These are phyloP conservation scores for Cylindrodendrum hubeiense DNA, from an alignment of 2,329 filamentous ascomycete species.

Conservation along the genomic window DNA sequence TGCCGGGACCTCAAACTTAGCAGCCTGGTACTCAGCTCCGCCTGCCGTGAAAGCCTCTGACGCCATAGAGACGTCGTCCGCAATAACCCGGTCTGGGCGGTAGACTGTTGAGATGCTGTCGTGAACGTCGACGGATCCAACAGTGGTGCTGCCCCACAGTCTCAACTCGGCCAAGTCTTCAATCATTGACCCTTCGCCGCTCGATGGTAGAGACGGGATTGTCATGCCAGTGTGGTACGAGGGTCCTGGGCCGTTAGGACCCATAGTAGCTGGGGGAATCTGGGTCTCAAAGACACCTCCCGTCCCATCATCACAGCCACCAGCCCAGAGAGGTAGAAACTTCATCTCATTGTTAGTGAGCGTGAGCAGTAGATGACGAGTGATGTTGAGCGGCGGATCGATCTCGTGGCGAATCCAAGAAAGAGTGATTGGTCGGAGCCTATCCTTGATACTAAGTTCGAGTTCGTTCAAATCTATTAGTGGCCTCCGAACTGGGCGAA, in stretches of 20 bases:
- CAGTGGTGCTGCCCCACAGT: constrained; percentile 49
- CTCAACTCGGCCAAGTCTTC: constrained; percentile 51
- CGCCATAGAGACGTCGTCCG: constrained; percentile 48
- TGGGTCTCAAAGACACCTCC: constrained; percentile 61
- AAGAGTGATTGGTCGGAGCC: constrained; percentile 33
- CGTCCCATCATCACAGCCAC: constrained; percentile 64
- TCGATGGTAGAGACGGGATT: constrained; percentile 50
- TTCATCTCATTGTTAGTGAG: constrained; percentile 69
- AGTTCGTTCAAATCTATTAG: constrained; percentile 37
- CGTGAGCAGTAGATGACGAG: constrained; percentile 62
- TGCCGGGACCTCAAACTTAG: constrained; percentile 49
- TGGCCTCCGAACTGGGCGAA: constrained; percentile 16
- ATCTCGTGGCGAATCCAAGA: constrained; percentile 46
- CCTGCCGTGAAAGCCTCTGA: constrained; percentile 53
- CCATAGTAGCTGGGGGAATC: constrained; percentile 58
- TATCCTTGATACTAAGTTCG: constrained; percentile 37
- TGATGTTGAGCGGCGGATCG: constrained; percentile 51
- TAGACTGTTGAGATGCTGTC: constrained; percentile 56
- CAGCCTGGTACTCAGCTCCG: constrained; percentile 50
- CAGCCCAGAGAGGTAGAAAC: constrained; percentile 75
- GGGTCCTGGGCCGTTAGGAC: constrained; percentile 61
- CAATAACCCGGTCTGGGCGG: constrained; percentile 47
- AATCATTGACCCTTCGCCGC: constrained; percentile 50
- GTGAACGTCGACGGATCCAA: constrained; percentile 53
- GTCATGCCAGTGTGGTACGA: constrained; percentile 60